Base-by-base conservation (phyloP, 306 rosid species). In the Carpinus viminea region DNA sequence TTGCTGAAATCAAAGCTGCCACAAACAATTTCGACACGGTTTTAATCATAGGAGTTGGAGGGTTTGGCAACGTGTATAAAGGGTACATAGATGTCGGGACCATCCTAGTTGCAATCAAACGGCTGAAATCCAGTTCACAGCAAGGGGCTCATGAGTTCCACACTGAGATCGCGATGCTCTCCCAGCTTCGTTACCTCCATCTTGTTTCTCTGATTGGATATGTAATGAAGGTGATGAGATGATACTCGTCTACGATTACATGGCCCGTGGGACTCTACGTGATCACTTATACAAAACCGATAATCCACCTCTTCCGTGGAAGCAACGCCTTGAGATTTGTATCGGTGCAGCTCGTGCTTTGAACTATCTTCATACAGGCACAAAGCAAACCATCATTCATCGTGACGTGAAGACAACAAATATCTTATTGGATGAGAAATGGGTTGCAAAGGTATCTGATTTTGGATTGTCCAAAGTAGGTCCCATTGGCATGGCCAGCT, bases 161-260 rank as follows among this genome's bases (percentile, higher is more conserved):
- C 9, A 83, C 61, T 0, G 83, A 83, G 15, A 83, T 83, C 11
- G 64, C n/a, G 57, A 12, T 78, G 74, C 50, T 83, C 0, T 83
- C 80, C 9, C 48, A 77, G 60, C 82, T 82, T 1, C 70, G 76
- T 2, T 78, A 82, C 13, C 20, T 5, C 4, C 60, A 76, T 72
- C 75, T 81, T 1, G 85, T 81, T 8, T 55, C 85, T 0, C 53
- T 81, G 26, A 21, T 81, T 8, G 78, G 85, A 21, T 81, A 71
- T 76, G 84, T 3, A 34, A 50, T 0, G 81, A 62, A 0, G 36
- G 57, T 31, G 34, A 31, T 34, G 83, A 80, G 74, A 80, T 80
- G 83, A 74, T 80, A 9, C 73, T 80, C 26, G 74, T 79, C 20
- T 81, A 81, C 20, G 74, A 81, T 34, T 76, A 52, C 51, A 75